phyloP scores from a whole-genome alignment of 108 stramenopile genomes.

The Fistulifera pelliculosa region DNA sequence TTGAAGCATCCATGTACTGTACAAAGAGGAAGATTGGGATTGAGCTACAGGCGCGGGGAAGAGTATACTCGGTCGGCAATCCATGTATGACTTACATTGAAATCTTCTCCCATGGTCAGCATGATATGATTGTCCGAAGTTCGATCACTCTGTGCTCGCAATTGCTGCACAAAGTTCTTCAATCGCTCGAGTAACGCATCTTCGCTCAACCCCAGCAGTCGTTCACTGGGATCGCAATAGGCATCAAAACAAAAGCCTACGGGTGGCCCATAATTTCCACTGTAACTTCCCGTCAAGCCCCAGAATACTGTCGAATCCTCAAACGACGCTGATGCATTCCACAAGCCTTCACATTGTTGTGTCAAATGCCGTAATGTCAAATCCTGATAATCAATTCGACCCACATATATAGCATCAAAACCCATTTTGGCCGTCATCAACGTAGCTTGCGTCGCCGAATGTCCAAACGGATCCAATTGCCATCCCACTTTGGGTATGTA shows the following conservation, averaged over 20 bases:
- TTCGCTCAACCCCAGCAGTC: slow-evolving; percentile 47
- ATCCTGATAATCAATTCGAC: slow-evolving; percentile 94
- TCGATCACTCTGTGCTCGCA: slow-evolving; percentile 55
- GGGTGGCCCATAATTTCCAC: slow-evolving; percentile 75
- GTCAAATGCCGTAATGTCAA: slow-evolving; percentile 49
- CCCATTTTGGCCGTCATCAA: slow-evolving; percentile 72
- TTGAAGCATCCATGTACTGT: slow-evolving; percentile 34
- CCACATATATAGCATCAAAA: slow-evolving; percentile 90
- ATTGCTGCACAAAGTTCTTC: slow-evolving; percentile 35
- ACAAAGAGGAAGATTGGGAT: background rate
- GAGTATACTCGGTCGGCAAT: background rate
- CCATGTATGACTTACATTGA: slow-evolving; percentile 33
- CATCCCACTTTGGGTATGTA: slow-evolving; percentile 84
- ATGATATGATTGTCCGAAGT: slow-evolving; percentile 77
- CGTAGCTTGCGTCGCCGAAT: slow-evolving; percentile 86
- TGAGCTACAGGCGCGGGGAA: background rate
- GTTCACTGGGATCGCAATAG: slow-evolving; percentile 32
- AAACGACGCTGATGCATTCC: slow-evolving; percentile 43
- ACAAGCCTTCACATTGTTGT: slow-evolving; percentile 73
- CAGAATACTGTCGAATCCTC: slow-evolving; percentile 58
- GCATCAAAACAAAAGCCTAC: slow-evolving; percentile 76
- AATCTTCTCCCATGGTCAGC: slow-evolving; percentile 82
- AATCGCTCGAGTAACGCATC: slow-evolving; percentile 23
- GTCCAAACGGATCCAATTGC: slow-evolving; percentile 98
- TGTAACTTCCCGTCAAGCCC: slow-evolving; percentile 73